These are phyloP conservation scores for Phoma herbarum DNA, from an alignment of 2,329 filamentous ascomycete species.

Conservation along the genomic window DNA sequence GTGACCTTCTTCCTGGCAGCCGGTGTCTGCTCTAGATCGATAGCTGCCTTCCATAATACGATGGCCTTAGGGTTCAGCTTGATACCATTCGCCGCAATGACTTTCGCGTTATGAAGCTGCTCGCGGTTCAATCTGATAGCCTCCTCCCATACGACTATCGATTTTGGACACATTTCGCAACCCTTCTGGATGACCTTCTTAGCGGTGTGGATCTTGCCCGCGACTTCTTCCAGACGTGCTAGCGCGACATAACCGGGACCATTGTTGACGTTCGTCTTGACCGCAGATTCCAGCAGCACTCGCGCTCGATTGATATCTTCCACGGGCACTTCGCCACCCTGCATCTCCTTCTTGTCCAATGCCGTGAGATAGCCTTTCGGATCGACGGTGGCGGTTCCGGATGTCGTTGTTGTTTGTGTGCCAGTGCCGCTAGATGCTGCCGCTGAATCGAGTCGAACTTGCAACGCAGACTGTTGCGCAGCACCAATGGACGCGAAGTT, in stretches of 20 bases:
- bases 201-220: constrained; percentile 89
- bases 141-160: constrained; percentile 94
- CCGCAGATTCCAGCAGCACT: constrained; percentile 92
- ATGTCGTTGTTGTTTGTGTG: constrained; percentile 67
- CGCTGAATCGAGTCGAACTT: constrained; percentile 91
- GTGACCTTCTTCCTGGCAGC: constrained; percentile 92
- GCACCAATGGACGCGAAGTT: constrained; percentile 98
- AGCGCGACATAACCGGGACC: constrained; percentile 96
- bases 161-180: constrained; percentile 90
- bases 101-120: constrained; percentile 89
- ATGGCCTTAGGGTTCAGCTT: constrained; percentile 90
- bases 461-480: constrained; percentile 92
- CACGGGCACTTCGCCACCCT: constrained; percentile 77
- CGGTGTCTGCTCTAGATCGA: constrained; percentile 84
- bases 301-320: constrained; percentile 95
- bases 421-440: constrained; percentile 70
- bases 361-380: constrained; percentile 96
- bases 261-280: constrained; percentile 95
- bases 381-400: constrained; percentile 88
- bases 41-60: constrained; percentile 91
- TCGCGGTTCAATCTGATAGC: constrained; percentile 82
- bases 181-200: constrained; percentile 87
- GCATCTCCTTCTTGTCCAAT: constrained; percentile 80
- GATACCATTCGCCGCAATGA: constrained; percentile 93
- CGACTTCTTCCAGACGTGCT: constrained; percentile 88